Conservation (phyloP, 192 early-diverging fungal species). For the Coemansia sp. region DNA sequence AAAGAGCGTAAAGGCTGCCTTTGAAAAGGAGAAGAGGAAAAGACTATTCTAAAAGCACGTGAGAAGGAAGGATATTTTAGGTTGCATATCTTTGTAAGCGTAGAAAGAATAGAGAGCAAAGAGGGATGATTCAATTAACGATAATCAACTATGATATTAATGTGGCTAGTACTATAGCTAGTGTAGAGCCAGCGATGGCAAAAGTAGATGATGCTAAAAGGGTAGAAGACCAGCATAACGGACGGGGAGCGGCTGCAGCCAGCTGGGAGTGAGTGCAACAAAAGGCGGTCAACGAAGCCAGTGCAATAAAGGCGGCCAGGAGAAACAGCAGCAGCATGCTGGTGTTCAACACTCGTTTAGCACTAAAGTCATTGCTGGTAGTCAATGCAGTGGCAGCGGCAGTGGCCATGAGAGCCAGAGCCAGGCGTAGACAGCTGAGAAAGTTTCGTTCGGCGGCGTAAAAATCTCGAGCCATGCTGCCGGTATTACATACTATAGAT, state of each 20-base stretch:
- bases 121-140: not conserved
- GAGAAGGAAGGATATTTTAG: too few species aligned
- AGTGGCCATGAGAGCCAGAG: slow-evolving; percentile 25
- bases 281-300: slow-evolving; percentile 16
- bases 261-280: slow-evolving; percentile 28
- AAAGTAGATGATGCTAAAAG: slow-evolving; percentile 14
- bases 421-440: slow-evolving; percentile 40
- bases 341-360: not conserved
- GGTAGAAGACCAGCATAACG: slow-evolving; percentile 26
- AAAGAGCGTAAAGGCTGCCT: too few species aligned
- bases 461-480: slow-evolving; percentile 42
- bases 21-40: too few species aligned
- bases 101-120: not conserved
- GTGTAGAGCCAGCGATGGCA: slow-evolving; percentile 5
- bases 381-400: slow-evolving; percentile 12
- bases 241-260: slow-evolving; percentile 4
- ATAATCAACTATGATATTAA: not conserved
- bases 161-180: not conserved
- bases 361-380: not conserved
- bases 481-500: slow-evolving; percentile 13
- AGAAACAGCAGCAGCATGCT: slow-evolving; percentile 10
- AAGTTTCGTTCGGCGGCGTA: slow-evolving; percentile 44
- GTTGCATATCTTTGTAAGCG: too few species aligned
- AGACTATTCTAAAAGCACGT: too few species aligned
- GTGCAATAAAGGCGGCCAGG: slow-evolving; percentile 9